Base-by-base conservation (phyloP, 352 stramenopile genomes). In the Phytophthora pinifolia region DNA sequence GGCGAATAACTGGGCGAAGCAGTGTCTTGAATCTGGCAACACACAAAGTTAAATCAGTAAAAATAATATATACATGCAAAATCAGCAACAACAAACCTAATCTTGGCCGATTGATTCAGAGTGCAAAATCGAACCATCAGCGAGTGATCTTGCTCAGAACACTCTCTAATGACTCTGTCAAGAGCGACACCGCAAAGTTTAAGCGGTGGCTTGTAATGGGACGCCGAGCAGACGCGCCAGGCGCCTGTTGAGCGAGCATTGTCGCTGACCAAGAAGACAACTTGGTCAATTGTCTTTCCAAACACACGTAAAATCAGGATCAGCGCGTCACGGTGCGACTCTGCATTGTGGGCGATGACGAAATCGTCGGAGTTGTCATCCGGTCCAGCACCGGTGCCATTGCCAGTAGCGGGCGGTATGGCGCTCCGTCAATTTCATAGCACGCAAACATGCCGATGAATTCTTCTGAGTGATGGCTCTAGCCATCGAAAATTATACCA, bases 181-280 rank as follows among this genome's bases (percentile, higher is more conserved):
- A 42, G 1, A 44, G 3, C 2, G 49, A 57, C 18, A 48, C 29
- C 17, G 42, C 27, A 22, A 47, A 13, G 31, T 60, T 60, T n/a
- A 53, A 4, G 9, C 42, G 34, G 18, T 53, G 52, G 1, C 52
- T 53, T 6, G 42, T 18, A 59, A 33, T 8, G 52, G 34, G 4
- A 52, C 17, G 7, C 29, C 14, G 9, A 53, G 10, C 6, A 53
- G 42, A 14, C 41, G 42, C 7, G 51, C 25, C 0, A 45, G 34
- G 14, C 20, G 38, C 17, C 53, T 53, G 42, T 53, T 60, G 9
- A 53, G 25, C 0, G 17, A 1, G 14, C 42, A 60, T 53, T 53
- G 22, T 59, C 51, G 31, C 39, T 51, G n/a, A 51, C 41, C 25
- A 46, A 38, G 20, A 43, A 54, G 25, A 54, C 18, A 25, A 61